A percentile compares a stretch with the other conserved stretches of the same genome.
Evolutionary conservation across 129 eudicot genomes (phyloP).

Genomic region (Tagetes erecta): DNA sequence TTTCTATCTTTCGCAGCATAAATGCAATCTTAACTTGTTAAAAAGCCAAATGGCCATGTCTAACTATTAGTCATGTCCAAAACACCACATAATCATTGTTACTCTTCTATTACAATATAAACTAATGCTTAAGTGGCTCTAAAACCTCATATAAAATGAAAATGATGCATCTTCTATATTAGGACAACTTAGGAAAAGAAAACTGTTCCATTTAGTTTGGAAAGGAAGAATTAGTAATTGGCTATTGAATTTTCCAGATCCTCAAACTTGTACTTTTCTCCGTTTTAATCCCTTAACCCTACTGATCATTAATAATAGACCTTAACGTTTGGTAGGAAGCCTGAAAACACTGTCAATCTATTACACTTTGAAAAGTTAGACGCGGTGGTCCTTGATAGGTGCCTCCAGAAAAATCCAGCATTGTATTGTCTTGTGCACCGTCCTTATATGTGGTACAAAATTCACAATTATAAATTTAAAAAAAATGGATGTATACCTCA

Average conservation of each 20-base stretch:
- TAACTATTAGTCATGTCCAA: not conserved
- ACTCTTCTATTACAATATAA: not conserved
- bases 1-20: not conserved
- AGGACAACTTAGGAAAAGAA: no score
- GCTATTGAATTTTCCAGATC: not conserved
- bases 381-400: conserved; percentile 31
- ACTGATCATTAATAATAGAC: conserved; percentile 28
- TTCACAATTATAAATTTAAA: conserved; percentile 3
- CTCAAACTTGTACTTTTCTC: conserved; percentile 5
- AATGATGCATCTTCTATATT: not conserved
- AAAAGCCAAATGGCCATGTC: not conserved
- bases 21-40: not conserved
- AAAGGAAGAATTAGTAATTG: not conserved
- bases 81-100: not conserved
- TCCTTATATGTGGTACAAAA: conserved; percentile 17
- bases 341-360: conserved; percentile 11
- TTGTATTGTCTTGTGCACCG: conserved; percentile 21
- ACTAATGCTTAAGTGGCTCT: not conserved
- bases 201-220: no score
- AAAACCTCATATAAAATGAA: not conserved
- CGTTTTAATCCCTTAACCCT: conserved; percentile 12
- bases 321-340: conserved; percentile 17
- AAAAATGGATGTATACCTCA: conserved; percentile 12
- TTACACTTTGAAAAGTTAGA: conserved; percentile 4
- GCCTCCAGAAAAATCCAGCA: conserved; percentile 16